Evolutionary conservation across 257 asterid species (phyloP), one percentile per base, ranked within the genome.

Genomic region (Ilex asprella): DNA sequence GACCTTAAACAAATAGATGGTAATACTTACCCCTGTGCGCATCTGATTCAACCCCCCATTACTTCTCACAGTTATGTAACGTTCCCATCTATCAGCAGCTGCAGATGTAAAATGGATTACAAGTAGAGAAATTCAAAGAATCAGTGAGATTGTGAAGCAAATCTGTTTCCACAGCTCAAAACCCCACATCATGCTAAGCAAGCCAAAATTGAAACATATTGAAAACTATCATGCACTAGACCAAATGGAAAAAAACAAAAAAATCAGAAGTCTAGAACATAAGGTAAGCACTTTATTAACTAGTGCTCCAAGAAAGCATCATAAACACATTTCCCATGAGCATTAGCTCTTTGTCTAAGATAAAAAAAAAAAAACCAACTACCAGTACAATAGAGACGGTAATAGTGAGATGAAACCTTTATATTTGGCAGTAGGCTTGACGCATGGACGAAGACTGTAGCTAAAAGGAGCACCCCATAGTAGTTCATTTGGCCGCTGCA

Each of bases 41-140:
- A 92, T 92, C 78, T 92, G 98, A 80, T 92, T 92, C 62, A 92
- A 75, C 69, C 97, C 97, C 58, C 98, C 98, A 67, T 92, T 92
- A 78, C 96, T 70, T 66, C 77, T 82, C 62, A 89, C 99, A 49
- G 99, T 92, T 76, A 92, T 79, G 70, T 89, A 92, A 67, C 73
- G 99, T 67, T 79, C 81, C 75, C 59, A 75, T 46, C 70, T 77
- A 31, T 70, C 76, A 30, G 69, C 54, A 64, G 81, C 99, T 89
- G 86, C 64, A 71, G 14, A 74, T 70, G 55, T 54, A 71, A 60
- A 64, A 70, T 39, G 55, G 32, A 60, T 15, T 44, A 46, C n/a
- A 32, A 56, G 16, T 16, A 15, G 39, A 60, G 27, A 58, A 59
- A 53, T 59, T 32, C 35, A n/a, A 31, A 31, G 41, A 47, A 46